A percentile compares a stretch with the other conserved stretches of the same genome.
phyloP scores from a whole-genome alignment of 768 basidiomycete genomes.

The Coprinopsis sp. region DNA sequence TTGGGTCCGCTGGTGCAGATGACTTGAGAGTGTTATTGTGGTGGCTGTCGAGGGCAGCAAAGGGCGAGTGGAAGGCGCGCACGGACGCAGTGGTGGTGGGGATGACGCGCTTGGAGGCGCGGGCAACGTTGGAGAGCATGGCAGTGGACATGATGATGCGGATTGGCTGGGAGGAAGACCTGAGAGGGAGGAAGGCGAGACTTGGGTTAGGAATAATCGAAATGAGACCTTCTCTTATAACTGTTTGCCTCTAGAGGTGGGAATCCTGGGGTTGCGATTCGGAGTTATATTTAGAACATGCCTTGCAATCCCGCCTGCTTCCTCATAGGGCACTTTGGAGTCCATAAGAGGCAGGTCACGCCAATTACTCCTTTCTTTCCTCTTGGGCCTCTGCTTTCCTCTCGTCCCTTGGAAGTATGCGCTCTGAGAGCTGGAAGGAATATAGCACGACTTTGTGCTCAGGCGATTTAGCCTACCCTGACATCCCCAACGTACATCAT shows the following conservation, averaged over 20 bases:
- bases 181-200: constrained; percentile 1
- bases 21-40: constrained; percentile 36
- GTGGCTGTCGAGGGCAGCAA: constrained; percentile 41
- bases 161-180: constrained; percentile 9
- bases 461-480: no score
- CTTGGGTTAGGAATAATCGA: constrained; percentile 15
- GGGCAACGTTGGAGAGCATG: constrained; percentile 24
- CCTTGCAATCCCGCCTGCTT: no score
- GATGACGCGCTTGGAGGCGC: constrained; percentile 17
- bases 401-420: no score
- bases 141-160: constrained; percentile 26
- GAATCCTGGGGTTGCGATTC: constrained; percentile 30
- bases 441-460: no score
- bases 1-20: constrained; percentile 40
- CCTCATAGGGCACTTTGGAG: no score
- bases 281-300: no score
- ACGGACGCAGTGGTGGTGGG: constrained; percentile 16
- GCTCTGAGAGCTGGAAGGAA: no score
- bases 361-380: no score
- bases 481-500: constrained; percentile 1
- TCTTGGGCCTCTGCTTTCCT: no score
- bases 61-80: constrained; percentile 66
- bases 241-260: no score
- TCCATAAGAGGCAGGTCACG: no score
- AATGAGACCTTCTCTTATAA: constrained; percentile 15